Conservation (phyloP, 768 basidiomycete species). For the Trametes maxima region DNA sequence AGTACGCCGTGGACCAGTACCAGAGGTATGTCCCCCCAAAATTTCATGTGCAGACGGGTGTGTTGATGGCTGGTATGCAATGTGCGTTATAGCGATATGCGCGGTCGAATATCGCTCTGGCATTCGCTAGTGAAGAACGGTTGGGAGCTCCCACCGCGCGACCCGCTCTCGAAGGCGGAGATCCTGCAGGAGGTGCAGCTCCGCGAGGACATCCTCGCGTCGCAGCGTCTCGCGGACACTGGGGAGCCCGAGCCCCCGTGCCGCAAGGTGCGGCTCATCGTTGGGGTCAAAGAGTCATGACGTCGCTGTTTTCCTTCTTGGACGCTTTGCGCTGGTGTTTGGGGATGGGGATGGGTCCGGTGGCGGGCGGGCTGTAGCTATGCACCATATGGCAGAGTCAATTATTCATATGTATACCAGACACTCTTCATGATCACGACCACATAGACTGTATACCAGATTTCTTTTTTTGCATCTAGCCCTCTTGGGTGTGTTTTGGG, state of each 20-base stretch:
- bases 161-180: slow-evolving; percentile 30
- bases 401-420: slow-evolving; percentile 21
- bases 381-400: slow-evolving; percentile 4
- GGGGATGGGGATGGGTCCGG: neutral
- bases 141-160: slow-evolving; percentile 30
- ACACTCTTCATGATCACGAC: neutral
- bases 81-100: slow-evolving; percentile 30
- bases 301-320: neutral
- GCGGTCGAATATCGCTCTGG: slow-evolving; percentile 31
- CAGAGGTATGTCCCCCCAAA: slow-evolving; percentile 24
- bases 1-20: slow-evolving; percentile 29
- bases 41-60: neutral
- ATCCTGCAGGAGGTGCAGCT: slow-evolving; percentile 29
- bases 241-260: slow-evolving; percentile 25
- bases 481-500: neutral
- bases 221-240: slow-evolving; percentile 25
- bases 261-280: slow-evolving; percentile 28
- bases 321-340: neutral
- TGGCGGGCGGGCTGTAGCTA: neutral
- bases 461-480: neutral
- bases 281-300: slow-evolving; percentile 28
- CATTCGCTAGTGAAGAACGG: slow-evolving; percentile 28
- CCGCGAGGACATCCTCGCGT: slow-evolving; percentile 31
- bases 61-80: neutral
- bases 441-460: slow-evolving; percentile 18